phyloP scores from a whole-genome alignment of 257 asterid species.

The Jacaranda mimosifolia region DNA sequence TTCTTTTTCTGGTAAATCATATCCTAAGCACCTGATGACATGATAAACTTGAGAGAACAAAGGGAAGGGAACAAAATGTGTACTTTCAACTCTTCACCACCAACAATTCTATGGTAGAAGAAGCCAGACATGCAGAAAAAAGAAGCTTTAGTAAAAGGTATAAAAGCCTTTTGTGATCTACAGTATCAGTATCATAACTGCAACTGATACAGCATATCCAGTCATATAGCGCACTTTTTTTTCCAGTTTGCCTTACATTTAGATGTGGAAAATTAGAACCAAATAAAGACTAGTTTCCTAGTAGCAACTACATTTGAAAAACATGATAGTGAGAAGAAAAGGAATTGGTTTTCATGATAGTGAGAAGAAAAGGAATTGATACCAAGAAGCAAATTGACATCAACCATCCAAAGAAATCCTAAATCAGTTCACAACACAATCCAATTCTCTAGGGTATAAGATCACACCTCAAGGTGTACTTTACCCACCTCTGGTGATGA shows the following conservation, averaged over 20 bases:
- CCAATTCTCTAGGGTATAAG: neutral
- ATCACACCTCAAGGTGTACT: conserved; percentile 4
- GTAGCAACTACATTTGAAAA: neutral
- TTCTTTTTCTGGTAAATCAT: neutral
- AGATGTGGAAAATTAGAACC: conserved; percentile 11
- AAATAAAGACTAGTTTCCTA: neutral
- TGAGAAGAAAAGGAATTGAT: neutral
- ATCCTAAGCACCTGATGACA: neutral
- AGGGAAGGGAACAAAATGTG: neutral
- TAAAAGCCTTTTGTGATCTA: neutral
- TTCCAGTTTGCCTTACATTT: neutral
- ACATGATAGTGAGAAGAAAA: neutral
- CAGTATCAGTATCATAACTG: neutral
- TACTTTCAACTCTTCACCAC: conserved; percentile 7
- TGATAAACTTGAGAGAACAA: neutral
- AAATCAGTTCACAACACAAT: conserved; percentile 29
- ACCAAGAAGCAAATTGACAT: neutral
- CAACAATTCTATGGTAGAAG: conserved; percentile 4
- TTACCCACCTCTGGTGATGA: conserved; percentile 13
- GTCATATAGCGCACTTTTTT: neutral
- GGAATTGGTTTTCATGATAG: neutral
- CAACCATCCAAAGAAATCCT: conserved; percentile 5
- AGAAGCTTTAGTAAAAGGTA: neutral
- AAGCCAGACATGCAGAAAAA: conserved; percentile 26
- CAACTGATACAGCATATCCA: conserved; percentile 10